Base-by-base conservation (phyloP, 2,329 filamentous ascomycete genomes). In the Aphanocladium album region DNA sequence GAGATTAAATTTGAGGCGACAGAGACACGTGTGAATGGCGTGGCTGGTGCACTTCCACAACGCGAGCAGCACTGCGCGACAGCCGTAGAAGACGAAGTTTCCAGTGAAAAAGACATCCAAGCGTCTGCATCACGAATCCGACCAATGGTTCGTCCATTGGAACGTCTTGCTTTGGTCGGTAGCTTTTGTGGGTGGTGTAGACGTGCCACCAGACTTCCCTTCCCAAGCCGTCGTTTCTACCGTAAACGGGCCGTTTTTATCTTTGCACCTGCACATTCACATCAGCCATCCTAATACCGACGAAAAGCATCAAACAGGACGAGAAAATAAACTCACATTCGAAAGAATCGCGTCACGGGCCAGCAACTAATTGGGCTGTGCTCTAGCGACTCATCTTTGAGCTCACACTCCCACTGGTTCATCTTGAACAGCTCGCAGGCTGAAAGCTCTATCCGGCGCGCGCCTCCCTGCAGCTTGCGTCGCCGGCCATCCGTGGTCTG, bases 181-280 rank as follows among this genome's bases (percentile, higher is more conserved):
- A 37, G 43, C 19, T 19, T 11, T 37, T 25, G 14, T 45, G 27
- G 43, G 9, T 6, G 27, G 7, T 30, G 5, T 27, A 9, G 25
- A 57, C n/a, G 54, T 47, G 54, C 41, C 53, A 12, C 43, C 25
- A 57, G 54, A 11, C 43, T 47, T 57, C 23, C 71, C 77, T 72
- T 88, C 84, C 85, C 84, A 88, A 47, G 79, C 77, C 14, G 85
- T 88, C 25, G 85, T 88, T 73, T 88, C 85, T 47, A 86, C 81
- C 70, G 77, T 80, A 66, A 88, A 88, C 8, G 62, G 74, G 5
- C 82, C 82, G 16, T 82, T 82, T 66, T 74, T 79, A 71, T 87
- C 84, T 62, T 76, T 74, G 70, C 85, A 88, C 66, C 85, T 88
- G 50, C 69, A 41, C 64, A 62, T 62, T 64, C 55, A 62, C 35